Conservation (phyloP, 1,284 basidiomycete species). For the Coriolopsis trogii region DNA sequence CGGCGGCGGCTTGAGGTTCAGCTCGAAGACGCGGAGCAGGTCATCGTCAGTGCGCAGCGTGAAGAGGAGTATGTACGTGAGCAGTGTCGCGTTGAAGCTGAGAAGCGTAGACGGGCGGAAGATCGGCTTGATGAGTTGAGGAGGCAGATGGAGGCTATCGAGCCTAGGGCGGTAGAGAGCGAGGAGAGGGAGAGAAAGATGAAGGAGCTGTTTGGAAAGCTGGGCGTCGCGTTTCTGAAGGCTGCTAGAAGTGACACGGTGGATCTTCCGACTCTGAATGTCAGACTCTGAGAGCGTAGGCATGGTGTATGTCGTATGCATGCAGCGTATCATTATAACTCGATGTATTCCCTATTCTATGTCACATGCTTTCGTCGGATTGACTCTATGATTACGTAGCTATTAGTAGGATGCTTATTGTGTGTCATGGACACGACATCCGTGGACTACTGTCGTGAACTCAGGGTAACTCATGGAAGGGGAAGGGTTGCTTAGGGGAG, state of each 20-base stretch:
- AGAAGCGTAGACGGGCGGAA: slow-evolving; percentile 43
- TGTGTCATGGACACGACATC: too few species aligned
- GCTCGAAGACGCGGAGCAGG: slow-evolving; percentile 39
- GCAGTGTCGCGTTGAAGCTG: slow-evolving; percentile 44
- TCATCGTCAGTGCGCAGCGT: slow-evolving; percentile 38
- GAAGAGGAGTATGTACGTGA: slow-evolving; percentile 42
- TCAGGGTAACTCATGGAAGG: too few species aligned
- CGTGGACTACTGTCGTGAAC: too few species aligned
- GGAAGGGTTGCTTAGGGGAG: too few species aligned
- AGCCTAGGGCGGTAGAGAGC: slow-evolving; percentile 11
- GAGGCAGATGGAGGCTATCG: slow-evolving; percentile 15
- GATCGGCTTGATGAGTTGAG: slow-evolving; percentile 30
- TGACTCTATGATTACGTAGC: too few species aligned
- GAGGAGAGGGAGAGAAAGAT: slow-evolving; percentile 24
- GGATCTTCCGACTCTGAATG: neutral
- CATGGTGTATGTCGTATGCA: neutral
- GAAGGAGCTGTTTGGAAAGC: slow-evolving; percentile 25
- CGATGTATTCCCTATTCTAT: too few species aligned
- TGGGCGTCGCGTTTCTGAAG: slow-evolving; percentile 26
- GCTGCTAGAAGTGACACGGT: slow-evolving; percentile 27
- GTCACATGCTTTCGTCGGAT: too few species aligned
- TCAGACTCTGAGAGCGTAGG: neutral
- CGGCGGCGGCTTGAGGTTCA: slow-evolving; percentile 47
- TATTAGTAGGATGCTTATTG: too few species aligned
- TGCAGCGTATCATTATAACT: too few species aligned